phyloP scores from a whole-genome alignment of 495 filamentous ascomycete species.

The Penicillium angulare region DNA sequence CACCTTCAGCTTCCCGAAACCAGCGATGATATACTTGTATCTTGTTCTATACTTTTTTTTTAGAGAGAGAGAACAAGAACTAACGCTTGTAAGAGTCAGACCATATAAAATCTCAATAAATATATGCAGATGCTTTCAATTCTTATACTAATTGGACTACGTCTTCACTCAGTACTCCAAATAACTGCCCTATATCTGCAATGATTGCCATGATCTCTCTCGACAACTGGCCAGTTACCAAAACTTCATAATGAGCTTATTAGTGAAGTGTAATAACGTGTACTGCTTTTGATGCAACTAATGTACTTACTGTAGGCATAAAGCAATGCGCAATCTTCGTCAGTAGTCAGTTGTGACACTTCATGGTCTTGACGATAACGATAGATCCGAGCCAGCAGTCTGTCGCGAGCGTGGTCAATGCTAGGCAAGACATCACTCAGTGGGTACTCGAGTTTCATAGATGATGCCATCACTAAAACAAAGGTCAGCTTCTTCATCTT shows the following conservation, averaged over 20 bases:
- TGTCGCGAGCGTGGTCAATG: slow-evolving; percentile 73
- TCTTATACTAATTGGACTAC: slow-evolving; percentile 54
- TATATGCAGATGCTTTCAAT: neutral
- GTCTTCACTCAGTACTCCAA: slow-evolving; percentile 76
- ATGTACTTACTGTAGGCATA: slow-evolving; percentile 66
- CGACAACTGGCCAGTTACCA: slow-evolving; percentile 54
- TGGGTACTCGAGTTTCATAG: slow-evolving; percentile 90
- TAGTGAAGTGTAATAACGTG: slow-evolving; percentile 1
- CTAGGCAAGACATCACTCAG: slow-evolving; percentile 84
- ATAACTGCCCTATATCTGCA: slow-evolving; percentile 53
- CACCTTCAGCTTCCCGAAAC: slow-evolving; percentile 13
- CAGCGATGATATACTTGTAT: neutral
- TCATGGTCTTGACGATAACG: slow-evolving; percentile 72
- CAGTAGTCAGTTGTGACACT: slow-evolving; percentile 49
- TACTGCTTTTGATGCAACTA: neutral
- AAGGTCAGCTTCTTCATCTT: neutral
- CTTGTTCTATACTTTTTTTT: neutral
- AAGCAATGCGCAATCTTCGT: slow-evolving; percentile 68
- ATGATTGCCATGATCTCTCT: slow-evolving; percentile 50
- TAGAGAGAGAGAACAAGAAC: neutral
- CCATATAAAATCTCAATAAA: neutral
- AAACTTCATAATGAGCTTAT: slow-evolving; percentile 27
- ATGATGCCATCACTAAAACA: slow-evolving; percentile 75
- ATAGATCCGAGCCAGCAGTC: slow-evolving; percentile 86
- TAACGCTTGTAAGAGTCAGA: neutral